Conservation (phyloP, 345 rosid genomes). For the Leavenworthia alabamica region DNA sequence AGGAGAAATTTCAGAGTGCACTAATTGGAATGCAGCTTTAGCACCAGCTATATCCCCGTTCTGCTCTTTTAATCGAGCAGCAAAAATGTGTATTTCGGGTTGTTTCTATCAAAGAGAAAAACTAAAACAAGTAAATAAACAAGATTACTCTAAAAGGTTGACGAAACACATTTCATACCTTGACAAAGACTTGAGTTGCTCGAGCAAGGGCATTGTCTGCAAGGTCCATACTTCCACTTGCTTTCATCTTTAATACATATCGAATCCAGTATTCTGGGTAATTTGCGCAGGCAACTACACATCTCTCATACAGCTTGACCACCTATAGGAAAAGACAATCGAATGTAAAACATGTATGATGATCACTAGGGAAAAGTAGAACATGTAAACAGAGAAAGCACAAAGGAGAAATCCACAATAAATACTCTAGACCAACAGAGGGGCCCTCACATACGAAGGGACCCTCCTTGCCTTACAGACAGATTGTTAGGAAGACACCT, state of each 20-base stretch:
- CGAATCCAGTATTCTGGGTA: slow-evolving; percentile 93
- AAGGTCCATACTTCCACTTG: slow-evolving; percentile 72
- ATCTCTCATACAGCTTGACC: slow-evolving; percentile 89
- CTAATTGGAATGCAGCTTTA: slow-evolving; percentile 76
- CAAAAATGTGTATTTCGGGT: slow-evolving; percentile 89
- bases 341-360: slow-evolving; percentile 4
- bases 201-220: slow-evolving; percentile 85
- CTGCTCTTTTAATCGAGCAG: slow-evolving; percentile 86
- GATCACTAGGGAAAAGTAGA: background rate
- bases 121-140: slow-evolving; percentile 6
- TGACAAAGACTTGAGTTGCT: slow-evolving; percentile 92
- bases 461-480: slow-evolving; percentile 92
- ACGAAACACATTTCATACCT: slow-evolving; percentile 45
- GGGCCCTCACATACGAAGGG: slow-evolving; percentile 89
- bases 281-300: slow-evolving; percentile 91
- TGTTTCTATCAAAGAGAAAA: slow-evolving; percentile 55
- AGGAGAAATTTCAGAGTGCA: slow-evolving; percentile 84
- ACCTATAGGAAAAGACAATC: slow-evolving; percentile 43
- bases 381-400: slow-evolving; percentile 42
- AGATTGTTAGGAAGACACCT: slow-evolving; percentile 98
- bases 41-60: slow-evolving; percentile 77
- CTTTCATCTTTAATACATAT: slow-evolving; percentile 76
- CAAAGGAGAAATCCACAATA: slow-evolving; percentile 73
- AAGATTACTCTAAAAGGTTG: background rate
- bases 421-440: slow-evolving; percentile 79